phyloP scores from a whole-genome alignment of 2,329 filamentous ascomycete genomes.

The Stachybotrys elegans region DNA sequence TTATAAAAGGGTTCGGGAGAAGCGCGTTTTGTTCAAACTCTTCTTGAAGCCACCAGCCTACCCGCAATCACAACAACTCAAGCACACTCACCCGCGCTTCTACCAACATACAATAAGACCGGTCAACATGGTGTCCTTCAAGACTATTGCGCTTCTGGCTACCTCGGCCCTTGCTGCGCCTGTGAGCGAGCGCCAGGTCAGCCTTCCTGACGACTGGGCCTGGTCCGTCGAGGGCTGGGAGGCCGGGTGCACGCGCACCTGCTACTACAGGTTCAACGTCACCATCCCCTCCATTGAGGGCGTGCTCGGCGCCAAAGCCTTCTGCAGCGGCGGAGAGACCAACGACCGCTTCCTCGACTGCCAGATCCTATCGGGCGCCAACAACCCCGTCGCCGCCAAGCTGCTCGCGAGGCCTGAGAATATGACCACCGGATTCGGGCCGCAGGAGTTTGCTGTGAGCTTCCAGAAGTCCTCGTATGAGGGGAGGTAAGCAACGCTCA shows the following conservation, averaged over 20 bases:
- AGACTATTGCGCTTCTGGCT: not conserved
- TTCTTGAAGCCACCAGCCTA: not conserved
- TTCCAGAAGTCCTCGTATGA: slow-evolving; percentile 1
- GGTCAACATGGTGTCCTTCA: slow-evolving; percentile 1
- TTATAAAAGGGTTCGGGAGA: not conserved
- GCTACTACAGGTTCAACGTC: slow-evolving; percentile 2
- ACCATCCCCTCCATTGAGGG: slow-evolving; percentile 1
- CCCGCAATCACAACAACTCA: not conserved
- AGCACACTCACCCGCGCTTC: not conserved
- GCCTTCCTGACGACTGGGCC: not conserved
- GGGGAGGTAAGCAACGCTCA: not conserved
- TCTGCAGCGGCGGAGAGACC: not conserved
- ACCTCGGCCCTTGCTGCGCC: slow-evolving; percentile 2
- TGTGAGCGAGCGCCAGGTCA: slow-evolving; percentile 1
- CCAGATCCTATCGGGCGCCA: slow-evolving; percentile 1
- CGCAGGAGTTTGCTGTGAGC: slow-evolving; percentile 3
- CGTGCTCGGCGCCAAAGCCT: slow-evolving; percentile 1
- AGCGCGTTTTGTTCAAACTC: not conserved
- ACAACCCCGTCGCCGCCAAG: slow-evolving; percentile 2
- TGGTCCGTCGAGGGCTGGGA: slow-evolving; percentile 1
- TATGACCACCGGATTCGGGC: not conserved
- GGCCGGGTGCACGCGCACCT: not conserved
- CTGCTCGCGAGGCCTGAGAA: not conserved
- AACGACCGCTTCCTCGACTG: not conserved
- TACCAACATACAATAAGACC: not conserved